Evolutionary conservation across 768 basidiomycete species (phyloP).

Genomic region (Hypholoma sublateritium): DNA sequence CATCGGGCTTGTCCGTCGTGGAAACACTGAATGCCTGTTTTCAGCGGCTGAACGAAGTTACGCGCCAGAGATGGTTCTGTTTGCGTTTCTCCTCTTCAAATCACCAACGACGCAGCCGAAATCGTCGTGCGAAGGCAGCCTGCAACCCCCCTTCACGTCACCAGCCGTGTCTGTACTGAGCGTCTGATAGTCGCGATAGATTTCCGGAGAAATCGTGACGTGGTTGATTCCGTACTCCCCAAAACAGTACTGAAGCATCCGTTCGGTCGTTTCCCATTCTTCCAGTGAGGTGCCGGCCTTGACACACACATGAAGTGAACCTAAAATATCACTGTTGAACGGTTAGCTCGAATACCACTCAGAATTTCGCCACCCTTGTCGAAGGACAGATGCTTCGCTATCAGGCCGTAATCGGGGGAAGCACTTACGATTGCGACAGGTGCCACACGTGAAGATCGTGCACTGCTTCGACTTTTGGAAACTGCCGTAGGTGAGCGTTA

Average conservation of each 20-base stretch:
- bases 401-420: not conserved
- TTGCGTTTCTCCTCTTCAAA: constrained; percentile 26
- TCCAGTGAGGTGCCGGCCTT: constrained; percentile 44
- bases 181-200: constrained; percentile 32
- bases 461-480: constrained; percentile 45
- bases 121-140: constrained; percentile 36
- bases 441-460: constrained; percentile 59
- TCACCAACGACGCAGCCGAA: constrained; percentile 44
- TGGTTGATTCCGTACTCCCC: constrained; percentile 52
- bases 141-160: constrained; percentile 28
- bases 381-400: not conserved
- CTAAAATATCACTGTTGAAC: constrained; percentile 40
- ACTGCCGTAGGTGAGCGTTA: constrained; percentile 23
- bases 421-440: constrained; percentile 50
- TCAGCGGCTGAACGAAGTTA: not conserved
- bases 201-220: constrained; percentile 56
- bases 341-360: not conserved
- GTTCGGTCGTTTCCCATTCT: constrained; percentile 52
- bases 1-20: no score
- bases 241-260: constrained; percentile 49
- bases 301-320: constrained; percentile 53
- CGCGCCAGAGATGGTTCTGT: constrained; percentile 11
- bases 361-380: not conserved
- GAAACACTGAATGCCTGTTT: no score
- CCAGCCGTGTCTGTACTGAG: constrained; percentile 29